A percentile compares a stretch with the other conserved stretches of the same genome.
phyloP scores from a whole-genome alignment of 768 basidiomycete species.

The Plicaturopsis crispa region DNA sequence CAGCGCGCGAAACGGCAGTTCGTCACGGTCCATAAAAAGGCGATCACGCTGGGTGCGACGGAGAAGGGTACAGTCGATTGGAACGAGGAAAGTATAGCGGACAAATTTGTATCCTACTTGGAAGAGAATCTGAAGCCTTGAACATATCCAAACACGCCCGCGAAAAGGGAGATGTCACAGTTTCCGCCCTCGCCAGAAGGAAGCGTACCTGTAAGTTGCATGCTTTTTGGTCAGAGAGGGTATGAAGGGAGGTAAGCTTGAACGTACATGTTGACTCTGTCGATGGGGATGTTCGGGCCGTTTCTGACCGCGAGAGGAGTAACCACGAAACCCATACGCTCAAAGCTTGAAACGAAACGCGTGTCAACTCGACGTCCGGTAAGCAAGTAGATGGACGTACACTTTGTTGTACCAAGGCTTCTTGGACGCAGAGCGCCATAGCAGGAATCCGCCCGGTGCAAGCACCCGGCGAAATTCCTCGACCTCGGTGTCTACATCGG shows the following conservation, averaged over 20 bases:
- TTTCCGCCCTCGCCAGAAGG: constrained; percentile 2
- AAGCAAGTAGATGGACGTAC: constrained; percentile 15
- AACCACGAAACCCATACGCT: constrained; percentile 45
- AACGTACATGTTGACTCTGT: constrained; percentile 64
- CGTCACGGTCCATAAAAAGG: constrained; percentile 83
- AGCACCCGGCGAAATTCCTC: constrained; percentile 48
- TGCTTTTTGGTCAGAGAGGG: too few relatives aligned
- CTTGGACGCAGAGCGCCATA: constrained; percentile 60
- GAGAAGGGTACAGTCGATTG: constrained; percentile 75
- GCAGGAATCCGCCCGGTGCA: constrained; percentile 49
- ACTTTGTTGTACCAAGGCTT: constrained; percentile 58
- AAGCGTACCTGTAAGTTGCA: constrained; percentile 4
- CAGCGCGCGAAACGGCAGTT: constrained; percentile 91
- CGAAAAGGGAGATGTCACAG: neutral
- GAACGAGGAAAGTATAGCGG: constrained; percentile 62
- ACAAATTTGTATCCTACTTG: constrained; percentile 64
- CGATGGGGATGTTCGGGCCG: constrained; percentile 41
- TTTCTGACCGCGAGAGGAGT: constrained; percentile 43
- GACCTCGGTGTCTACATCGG: constrained; percentile 45
- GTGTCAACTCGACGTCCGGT: neutral
- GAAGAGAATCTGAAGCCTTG: constrained; percentile 57
- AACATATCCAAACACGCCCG: constrained; percentile 5
- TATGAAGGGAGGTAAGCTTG: too few relatives aligned
- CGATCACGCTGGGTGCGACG: constrained; percentile 74
- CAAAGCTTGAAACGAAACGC: constrained; percentile 32